These are phyloP conservation scores for Chrysophaeum taylorii DNA, from an alignment of 352 stramenopile species.

Conservation along the genomic window DNA sequence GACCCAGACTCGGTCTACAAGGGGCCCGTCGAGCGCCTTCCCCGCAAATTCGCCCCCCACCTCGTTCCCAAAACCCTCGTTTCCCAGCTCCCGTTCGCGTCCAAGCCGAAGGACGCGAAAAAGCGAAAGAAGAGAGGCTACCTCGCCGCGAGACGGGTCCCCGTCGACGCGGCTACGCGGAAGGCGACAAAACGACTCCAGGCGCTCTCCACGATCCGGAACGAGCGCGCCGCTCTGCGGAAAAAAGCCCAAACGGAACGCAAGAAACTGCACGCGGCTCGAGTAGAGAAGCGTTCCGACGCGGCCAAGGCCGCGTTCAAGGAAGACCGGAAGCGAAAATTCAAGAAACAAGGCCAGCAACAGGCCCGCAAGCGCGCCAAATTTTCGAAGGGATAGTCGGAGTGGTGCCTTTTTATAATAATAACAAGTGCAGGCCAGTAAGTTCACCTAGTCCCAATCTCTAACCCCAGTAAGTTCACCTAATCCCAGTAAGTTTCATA, in stretches of 20 bases:
- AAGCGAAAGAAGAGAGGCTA: constrained; percentile 28
- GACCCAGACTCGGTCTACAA: constrained; percentile 93
- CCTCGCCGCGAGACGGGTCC: constrained; percentile 41
- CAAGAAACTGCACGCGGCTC: constrained; percentile 49
- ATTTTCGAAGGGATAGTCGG: not conserved
- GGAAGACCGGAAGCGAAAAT: not conserved
- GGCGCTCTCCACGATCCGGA: constrained; percentile 88
- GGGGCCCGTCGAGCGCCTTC: constrained; percentile 87
- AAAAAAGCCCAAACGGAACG: constrained; percentile 76
- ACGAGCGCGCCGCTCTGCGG: constrained; percentile 84
- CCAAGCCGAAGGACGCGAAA: constrained; percentile 87
- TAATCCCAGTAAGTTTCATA: too few species aligned
- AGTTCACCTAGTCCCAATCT: too few species aligned
- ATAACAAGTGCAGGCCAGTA: too few species aligned
- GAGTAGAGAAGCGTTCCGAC: constrained; percentile 15
- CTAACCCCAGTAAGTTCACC: too few species aligned
- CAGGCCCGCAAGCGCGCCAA: constrained; percentile 4
- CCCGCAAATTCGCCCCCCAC: constrained; percentile 79
- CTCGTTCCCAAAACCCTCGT: constrained; percentile 94
- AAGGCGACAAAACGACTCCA: constrained; percentile 93
- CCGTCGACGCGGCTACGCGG: constrained; percentile 89
- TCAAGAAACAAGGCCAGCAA: not conserved
- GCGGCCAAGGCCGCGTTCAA: not conserved
- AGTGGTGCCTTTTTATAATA: too few species aligned
- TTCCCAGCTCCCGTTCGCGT: constrained; percentile 85